These are phyloP conservation scores for Populus hybrid DNA, from an alignment of 441 rosid genomes.

Conservation along the genomic window DNA sequence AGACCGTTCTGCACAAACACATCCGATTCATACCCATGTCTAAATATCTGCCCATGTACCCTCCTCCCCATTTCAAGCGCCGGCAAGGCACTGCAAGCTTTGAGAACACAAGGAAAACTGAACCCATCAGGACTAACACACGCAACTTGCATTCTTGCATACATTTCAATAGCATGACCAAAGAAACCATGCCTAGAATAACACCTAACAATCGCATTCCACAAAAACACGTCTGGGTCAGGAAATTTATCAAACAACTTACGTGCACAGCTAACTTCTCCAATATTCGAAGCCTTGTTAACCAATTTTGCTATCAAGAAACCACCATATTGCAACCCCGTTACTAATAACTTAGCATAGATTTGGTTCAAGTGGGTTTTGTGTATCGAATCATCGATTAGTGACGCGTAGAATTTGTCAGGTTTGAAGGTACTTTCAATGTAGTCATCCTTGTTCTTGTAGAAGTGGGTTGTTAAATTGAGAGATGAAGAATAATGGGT, in stretches of 20 bases:
- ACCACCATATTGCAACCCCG: conserved; percentile 40
- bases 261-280: conserved; percentile 53
- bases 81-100: conserved; percentile 51
- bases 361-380: conserved; percentile 45
- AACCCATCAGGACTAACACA: conserved; percentile 57
- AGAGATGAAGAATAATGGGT: conserved; percentile 12
- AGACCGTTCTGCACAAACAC: conserved; percentile 74
- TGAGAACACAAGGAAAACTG: conserved; percentile 58
- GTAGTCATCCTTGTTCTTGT: background rate
- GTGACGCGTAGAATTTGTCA: conserved; percentile 40
- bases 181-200: conserved; percentile 48
- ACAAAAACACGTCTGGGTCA: conserved; percentile 57
- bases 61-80: conserved; percentile 41
- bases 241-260: conserved; percentile 63
- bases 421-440: conserved; percentile 12
- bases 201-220: conserved; percentile 68
- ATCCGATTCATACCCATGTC: conserved; percentile 59
- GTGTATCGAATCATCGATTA: conserved; percentile 39
- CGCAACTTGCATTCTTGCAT: conserved; percentile 47
- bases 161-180: conserved; percentile 45
- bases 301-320: conserved; percentile 60
- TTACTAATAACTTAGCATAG: conserved; percentile 45
- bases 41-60: conserved; percentile 58
- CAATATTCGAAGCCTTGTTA: conserved; percentile 26
- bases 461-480: background rate